phyloP scores from a whole-genome alignment of 331 rosid genomes.

The Malus hybrid region DNA sequence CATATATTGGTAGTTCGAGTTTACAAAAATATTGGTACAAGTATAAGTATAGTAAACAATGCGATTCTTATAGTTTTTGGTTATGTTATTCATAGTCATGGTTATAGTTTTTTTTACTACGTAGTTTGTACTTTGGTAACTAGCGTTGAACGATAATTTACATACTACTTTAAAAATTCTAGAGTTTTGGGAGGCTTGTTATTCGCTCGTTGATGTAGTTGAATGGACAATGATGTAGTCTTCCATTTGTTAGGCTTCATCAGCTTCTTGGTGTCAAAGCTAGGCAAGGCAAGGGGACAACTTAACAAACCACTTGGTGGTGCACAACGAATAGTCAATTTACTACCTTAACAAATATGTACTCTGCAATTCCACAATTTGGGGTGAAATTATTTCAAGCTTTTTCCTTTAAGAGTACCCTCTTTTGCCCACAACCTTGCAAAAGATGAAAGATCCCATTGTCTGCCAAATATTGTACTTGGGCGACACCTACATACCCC shows the following conservation, averaged over 20 bases:
- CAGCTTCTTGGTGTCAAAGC: neutral
- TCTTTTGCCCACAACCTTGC: neutral
- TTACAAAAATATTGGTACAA: accelerated
- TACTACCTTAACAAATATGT: neutral
- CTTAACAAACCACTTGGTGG: neutral
- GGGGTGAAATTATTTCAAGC: neutral
- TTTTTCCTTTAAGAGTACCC: neutral
- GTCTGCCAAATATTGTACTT: neutral
- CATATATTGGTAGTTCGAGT: too few relatives aligned
- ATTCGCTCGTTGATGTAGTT: neutral
- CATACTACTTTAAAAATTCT: neutral
- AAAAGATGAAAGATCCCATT: neutral
- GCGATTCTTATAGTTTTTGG: too few relatives aligned
- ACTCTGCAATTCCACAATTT: neutral
- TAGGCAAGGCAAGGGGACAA: neutral
- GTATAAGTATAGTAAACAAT: too few relatives aligned
- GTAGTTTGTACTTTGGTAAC: too few relatives aligned
- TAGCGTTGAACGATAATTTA: too few relatives aligned
- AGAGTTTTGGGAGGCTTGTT: neutral
- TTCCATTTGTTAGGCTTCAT: neutral
- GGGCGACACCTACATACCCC: neutral
- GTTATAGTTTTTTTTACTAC: too few relatives aligned
- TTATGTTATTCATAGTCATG: too few relatives aligned
- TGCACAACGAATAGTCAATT: neutral
- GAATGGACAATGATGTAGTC: neutral